These are phyloP conservation scores for Magnolia sinica DNA, from an alignment of 164 flowering plant genomes.

Conservation along the genomic window DNA sequence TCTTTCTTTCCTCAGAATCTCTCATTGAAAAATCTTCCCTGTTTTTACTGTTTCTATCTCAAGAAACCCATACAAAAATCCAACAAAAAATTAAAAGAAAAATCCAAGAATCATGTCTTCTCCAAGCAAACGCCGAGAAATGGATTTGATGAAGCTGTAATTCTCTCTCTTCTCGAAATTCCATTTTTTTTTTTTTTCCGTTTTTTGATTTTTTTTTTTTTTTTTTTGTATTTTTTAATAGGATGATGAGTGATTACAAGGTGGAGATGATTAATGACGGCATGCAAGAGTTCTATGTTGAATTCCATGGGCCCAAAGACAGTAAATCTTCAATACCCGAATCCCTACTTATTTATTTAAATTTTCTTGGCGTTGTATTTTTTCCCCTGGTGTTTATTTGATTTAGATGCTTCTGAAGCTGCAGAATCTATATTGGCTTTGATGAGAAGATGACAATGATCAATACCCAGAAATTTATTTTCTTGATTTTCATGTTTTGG, in stretches of 20 bases:
- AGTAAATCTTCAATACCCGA: slow-evolving; percentile 48
- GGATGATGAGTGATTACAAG: slow-evolving; percentile 38
- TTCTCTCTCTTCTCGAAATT: background rate
- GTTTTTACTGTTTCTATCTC: slow-evolving; percentile 5
- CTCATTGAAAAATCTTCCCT: background rate
- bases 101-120: slow-evolving; percentile 56
- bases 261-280: slow-evolving; percentile 97
- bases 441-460: background rate
- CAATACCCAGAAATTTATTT: background rate
- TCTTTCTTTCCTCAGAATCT: background rate
- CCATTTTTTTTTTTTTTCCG: slow-evolving; percentile 2
- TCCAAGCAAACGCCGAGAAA: slow-evolving; percentile 76
- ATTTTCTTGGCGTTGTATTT: background rate
- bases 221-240: slow-evolving; percentile 1
- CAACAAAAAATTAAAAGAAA: background rate
- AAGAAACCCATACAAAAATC: background rate
- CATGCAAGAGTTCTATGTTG: slow-evolving; percentile 89
- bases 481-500: background rate
- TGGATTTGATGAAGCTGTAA: slow-evolving; percentile 81
- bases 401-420: background rate
- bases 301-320: slow-evolving; percentile 87
- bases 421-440: background rate
- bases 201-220: background rate
- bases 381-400: background rate
- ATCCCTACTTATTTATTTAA: background rate